These are phyloP conservation scores for Monilinia laxa DNA, from an alignment of 2,329 filamentous ascomycete species.

Conservation along the genomic window DNA sequence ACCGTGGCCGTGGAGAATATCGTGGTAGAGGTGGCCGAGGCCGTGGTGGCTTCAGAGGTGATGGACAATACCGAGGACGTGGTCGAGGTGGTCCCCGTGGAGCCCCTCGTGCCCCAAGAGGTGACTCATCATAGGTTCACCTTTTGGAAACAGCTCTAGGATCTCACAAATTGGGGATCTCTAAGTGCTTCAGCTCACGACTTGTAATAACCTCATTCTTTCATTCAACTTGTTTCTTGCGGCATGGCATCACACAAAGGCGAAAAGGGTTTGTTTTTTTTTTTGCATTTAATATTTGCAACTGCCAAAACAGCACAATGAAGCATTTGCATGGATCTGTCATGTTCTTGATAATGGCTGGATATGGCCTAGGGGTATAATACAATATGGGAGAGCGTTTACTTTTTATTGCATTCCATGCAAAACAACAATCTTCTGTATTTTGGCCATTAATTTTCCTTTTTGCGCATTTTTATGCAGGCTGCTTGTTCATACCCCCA, in stretches of 20 bases:
- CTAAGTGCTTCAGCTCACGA: constrained; percentile 4
- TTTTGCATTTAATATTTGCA: constrained; percentile 22
- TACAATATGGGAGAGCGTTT: constrained; percentile 22
- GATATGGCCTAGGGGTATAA: constrained; percentile 22
- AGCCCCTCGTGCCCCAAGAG: constrained; percentile 31
- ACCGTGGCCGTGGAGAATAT: constrained; percentile 50
- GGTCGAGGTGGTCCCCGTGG: constrained; percentile 32
- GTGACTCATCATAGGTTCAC: constrained; percentile 20
- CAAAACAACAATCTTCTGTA: constrained; percentile 17
- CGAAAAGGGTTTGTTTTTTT: constrained; percentile 25
- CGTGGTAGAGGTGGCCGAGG: constrained; percentile 48
- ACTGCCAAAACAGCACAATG: constrained; percentile 21
- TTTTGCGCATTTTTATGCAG: constrained; percentile 17
- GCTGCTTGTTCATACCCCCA: constrained; percentile 23
- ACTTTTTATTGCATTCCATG: constrained; percentile 15
- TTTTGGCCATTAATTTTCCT: constrained; percentile 19
- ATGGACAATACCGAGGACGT: constrained; percentile 43
- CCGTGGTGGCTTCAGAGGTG: constrained; percentile 43
- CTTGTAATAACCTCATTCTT: constrained; percentile 24
- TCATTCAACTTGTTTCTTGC: constrained; percentile 24
- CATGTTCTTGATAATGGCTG: constrained; percentile 24
- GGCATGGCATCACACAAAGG: constrained; percentile 25
- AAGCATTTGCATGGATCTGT: constrained; percentile 24
- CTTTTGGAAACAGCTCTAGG: constrained; percentile 4
- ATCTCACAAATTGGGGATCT: neutral